These are phyloP conservation scores for Calendula officinalis DNA, from an alignment of 129 eudicot genomes.

Conservation along the genomic window DNA sequence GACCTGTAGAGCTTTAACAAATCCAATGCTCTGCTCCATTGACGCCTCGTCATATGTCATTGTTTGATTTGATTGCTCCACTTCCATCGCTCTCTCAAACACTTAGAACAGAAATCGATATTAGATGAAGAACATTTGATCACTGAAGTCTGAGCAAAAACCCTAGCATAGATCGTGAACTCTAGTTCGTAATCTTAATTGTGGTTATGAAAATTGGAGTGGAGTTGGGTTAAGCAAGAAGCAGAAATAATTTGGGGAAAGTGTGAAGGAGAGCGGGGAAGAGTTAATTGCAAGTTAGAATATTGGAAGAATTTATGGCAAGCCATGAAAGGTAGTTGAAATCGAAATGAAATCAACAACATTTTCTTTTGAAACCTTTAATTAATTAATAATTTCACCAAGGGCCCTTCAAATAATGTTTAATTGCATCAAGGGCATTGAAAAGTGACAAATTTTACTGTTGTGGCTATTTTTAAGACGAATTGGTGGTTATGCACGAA, in stretches of 20 bases:
- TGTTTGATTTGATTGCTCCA: conserved; percentile 36
- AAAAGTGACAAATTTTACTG: too few species aligned
- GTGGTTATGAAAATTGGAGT: conserved; percentile 26
- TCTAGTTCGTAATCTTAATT: neutral
- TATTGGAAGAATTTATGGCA: conserved; percentile 20
- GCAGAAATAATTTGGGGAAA: conserved; percentile 18
- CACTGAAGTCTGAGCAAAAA: conserved; percentile 2
- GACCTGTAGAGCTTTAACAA: conserved; percentile 93
- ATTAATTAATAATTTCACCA: too few species aligned
- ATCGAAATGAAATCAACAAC: too few species aligned
- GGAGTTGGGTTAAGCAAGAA: neutral
- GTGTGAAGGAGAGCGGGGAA: conserved; percentile 22
- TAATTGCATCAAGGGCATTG: too few species aligned
- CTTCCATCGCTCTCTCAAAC: conserved; percentile 26
- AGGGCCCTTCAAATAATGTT: too few species aligned
- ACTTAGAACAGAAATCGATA: conserved; percentile 2
- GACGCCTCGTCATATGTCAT: conserved; percentile 74
- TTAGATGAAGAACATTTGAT: conserved; percentile 21
- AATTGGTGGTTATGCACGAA: too few species aligned
- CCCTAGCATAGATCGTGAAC: conserved; percentile 22
- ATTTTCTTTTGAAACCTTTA: too few species aligned
- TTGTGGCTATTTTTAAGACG: too few species aligned
- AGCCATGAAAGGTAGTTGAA: conserved; percentile 31
- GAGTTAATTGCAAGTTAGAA: conserved; percentile 19
- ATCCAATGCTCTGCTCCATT: conserved; percentile 81